These are phyloP conservation scores for Ceratocystis eucalypticola DNA, from an alignment of 2,329 filamentous ascomycete species.

Conservation along the genomic window DNA sequence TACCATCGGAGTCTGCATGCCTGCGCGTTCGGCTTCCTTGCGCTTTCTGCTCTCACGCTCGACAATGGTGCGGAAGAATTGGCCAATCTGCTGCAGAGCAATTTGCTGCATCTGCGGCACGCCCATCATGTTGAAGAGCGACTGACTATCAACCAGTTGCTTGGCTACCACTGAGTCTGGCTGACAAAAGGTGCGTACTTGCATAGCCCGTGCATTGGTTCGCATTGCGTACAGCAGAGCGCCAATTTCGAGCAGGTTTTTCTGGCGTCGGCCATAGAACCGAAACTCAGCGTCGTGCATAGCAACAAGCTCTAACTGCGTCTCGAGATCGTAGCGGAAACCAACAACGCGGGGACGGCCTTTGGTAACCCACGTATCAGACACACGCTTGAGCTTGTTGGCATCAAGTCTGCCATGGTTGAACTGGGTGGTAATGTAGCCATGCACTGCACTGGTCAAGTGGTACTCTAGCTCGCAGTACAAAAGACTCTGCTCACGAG, in stretches of 20 bases:
- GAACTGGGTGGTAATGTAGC: slow-evolving; percentile 40
- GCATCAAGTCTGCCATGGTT: slow-evolving; percentile 41
- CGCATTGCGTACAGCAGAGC: slow-evolving; percentile 41
- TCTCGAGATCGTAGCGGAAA: slow-evolving; percentile 47
- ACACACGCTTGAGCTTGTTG: slow-evolving; percentile 38
- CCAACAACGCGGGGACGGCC: slow-evolving; percentile 42
- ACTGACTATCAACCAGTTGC: slow-evolving; percentile 41
- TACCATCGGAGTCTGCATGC: slow-evolving; percentile 16
- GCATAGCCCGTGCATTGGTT: slow-evolving; percentile 38
- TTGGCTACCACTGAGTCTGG: slow-evolving; percentile 45
- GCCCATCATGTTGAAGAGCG: slow-evolving; percentile 37
- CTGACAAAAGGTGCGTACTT: slow-evolving; percentile 43
- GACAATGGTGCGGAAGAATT: slow-evolving; percentile 41
- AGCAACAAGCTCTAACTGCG: slow-evolving; percentile 42
- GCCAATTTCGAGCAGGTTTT: slow-evolving; percentile 31
- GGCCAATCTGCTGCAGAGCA: slow-evolving; percentile 36
- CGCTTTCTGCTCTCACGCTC: slow-evolving; percentile 32
- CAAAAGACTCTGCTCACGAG: slow-evolving; percentile 44
- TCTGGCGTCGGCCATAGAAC: slow-evolving; percentile 38
- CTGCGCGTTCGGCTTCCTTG: slow-evolving; percentile 22
- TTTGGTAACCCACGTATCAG: slow-evolving; percentile 38
- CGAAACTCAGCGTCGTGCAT: slow-evolving; percentile 40
- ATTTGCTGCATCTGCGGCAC: slow-evolving; percentile 32
- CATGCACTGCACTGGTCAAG: slow-evolving; percentile 37
- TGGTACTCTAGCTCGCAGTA: slow-evolving; percentile 47